Percentiles rank a stretch among this genome's conserved stretches.
These are phyloP conservation scores for Vitis rupestris DNA, from an alignment of 164 flowering plant species.

Conservation along the genomic window DNA sequence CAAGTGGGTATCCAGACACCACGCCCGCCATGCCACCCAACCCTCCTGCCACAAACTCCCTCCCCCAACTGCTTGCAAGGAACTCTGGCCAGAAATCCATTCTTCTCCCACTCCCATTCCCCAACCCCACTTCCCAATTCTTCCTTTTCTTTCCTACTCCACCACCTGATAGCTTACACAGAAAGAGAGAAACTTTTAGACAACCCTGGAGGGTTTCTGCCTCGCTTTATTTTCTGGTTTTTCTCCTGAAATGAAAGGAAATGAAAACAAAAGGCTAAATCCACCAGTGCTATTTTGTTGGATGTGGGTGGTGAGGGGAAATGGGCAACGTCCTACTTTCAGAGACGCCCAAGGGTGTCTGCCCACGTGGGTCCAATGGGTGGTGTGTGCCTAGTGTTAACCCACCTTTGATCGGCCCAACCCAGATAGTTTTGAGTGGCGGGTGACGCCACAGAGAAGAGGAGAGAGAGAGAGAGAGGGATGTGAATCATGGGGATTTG, in stretches of 20 bases:
- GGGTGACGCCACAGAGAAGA: background rate
- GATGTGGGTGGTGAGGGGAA: no score
- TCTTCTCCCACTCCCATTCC: slow-evolving; percentile 16
- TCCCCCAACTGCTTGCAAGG: slow-evolving; percentile 80
- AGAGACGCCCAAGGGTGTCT: no score
- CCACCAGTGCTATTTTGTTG: no score
- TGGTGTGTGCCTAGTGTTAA: no score
- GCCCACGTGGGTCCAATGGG: no score
- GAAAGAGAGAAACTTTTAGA: background rate
- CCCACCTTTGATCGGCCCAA: no score
- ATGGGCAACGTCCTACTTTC: no score
- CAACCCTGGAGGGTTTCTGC: no score
- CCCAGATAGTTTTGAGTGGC: no score
- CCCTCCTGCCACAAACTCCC: slow-evolving; percentile 90
- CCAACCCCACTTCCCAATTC: background rate
- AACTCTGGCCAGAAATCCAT: slow-evolving; percentile 98
- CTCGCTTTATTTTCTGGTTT: background rate
- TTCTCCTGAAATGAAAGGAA: background rate
- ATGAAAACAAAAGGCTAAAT: background rate
- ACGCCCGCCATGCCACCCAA: slow-evolving; percentile 84
- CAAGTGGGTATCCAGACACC: slow-evolving; percentile 81
- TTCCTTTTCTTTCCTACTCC: background rate
- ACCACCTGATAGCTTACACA: background rate
- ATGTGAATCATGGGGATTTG: background rate
- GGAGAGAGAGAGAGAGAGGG: slow-evolving; percentile 10